phyloP scores from a whole-genome alignment of 2,329 filamentous ascomycete genomes.

The Neofusicoccum cordaticola region DNA sequence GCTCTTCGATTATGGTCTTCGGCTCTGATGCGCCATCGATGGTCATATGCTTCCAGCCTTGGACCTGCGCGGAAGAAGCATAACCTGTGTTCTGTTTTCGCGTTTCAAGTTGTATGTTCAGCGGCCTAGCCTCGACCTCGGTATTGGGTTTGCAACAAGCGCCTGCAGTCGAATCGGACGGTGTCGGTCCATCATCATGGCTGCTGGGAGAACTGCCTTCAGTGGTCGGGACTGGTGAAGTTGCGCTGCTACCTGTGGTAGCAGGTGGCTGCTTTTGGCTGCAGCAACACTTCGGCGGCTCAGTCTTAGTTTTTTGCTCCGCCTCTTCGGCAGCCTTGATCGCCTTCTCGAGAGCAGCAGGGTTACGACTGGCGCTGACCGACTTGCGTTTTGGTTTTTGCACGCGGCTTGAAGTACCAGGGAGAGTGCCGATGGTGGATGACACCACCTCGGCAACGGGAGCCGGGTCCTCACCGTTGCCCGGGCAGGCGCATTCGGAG shows the following conservation, averaged over 20 bases:
- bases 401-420: slow-evolving; percentile 25
- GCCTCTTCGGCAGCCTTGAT: slow-evolving; percentile 26
- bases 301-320: background rate
- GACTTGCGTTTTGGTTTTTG: slow-evolving; percentile 32
- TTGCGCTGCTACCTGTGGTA: background rate
- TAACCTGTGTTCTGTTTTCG: slow-evolving; percentile 4
- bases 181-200: background rate
- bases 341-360: slow-evolving; percentile 32
- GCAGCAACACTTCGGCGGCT: slow-evolving; percentile 7
- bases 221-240: background rate
- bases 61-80: slow-evolving; percentile 2
- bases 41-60: slow-evolving; percentile 14
- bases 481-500: slow-evolving; percentile 39
- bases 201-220: background rate
- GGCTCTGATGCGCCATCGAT: background rate
- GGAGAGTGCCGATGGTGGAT: background rate
- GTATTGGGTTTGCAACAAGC: background rate
- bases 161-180: background rate
- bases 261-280: background rate
- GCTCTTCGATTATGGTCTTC: background rate
- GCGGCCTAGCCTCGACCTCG: background rate
- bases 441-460: slow-evolving; percentile 10
- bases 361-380: slow-evolving; percentile 24
- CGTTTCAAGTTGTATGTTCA: slow-evolving; percentile 14
- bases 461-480: slow-evolving; percentile 8